These are phyloP conservation scores for Cercospora nicotianae DNA, from an alignment of 2,329 filamentous ascomycete genomes.

Conservation along the genomic window DNA sequence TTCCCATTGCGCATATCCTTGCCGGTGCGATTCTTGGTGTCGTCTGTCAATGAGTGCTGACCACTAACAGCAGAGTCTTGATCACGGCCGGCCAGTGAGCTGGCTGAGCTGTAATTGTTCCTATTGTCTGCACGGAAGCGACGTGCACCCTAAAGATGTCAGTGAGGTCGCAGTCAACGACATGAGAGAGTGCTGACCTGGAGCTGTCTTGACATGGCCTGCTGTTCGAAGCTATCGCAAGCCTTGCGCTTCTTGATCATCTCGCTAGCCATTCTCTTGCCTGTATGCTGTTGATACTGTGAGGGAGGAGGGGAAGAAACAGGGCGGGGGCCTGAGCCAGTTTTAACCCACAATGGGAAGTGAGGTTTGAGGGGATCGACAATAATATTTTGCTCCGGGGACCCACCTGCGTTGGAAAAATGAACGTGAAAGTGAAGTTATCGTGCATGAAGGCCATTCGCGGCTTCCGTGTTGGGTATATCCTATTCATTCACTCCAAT, in stretches of 20 bases:
- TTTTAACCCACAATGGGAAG: not conserved
- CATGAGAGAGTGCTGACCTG: not conserved
- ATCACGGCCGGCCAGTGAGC: too few relatives aligned
- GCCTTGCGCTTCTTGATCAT: not conserved
- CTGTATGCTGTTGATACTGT: not conserved
- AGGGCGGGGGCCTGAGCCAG: not conserved
- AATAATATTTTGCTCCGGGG: not conserved
- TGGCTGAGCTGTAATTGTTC: not conserved
- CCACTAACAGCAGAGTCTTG: too few relatives aligned
- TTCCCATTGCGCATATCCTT: too few relatives aligned
- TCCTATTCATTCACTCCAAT: not conserved
- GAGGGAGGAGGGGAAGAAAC: not conserved
- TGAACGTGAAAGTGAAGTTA: conserved; percentile 5
- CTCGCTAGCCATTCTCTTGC: not conserved
- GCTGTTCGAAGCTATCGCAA: not conserved
- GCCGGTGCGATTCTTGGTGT: too few relatives aligned
- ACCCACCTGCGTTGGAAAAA: not conserved
- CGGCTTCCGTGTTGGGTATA: not conserved
- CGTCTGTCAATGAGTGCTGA: too few relatives aligned
- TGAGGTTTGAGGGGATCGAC: conserved; percentile 3
- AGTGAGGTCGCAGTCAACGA: not conserved
- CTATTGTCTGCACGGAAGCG: not conserved
- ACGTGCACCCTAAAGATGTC: not conserved
- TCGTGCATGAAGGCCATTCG: not conserved
- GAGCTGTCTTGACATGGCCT: not conserved